Evolutionary conservation across 345 rosid genomes (phyloP).

Genomic region (Lepidium africanum): DNA sequence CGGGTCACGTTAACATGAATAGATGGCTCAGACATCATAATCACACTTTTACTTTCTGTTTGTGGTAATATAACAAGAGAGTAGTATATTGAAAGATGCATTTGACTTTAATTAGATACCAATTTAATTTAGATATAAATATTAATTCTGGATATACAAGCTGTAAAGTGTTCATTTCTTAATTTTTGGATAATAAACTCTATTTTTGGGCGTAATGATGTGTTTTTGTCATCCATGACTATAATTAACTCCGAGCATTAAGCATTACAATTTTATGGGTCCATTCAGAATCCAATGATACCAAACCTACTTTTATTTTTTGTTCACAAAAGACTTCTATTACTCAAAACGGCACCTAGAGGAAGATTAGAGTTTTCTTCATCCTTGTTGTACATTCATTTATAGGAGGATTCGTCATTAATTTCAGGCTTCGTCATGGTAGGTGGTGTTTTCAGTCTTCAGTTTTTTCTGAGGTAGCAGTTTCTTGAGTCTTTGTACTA

Average conservation of each 20-base stretch:
- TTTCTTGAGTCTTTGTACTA: too few relatives aligned
- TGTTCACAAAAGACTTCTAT: too few relatives aligned
- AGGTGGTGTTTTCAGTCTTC: too few relatives aligned
- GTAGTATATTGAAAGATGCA: constrained; percentile 6
- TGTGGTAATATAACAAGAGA: constrained; percentile 14
- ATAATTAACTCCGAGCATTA: constrained; percentile 23
- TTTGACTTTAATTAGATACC: constrained; percentile 16
- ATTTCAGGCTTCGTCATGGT: too few relatives aligned
- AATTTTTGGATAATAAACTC: background rate
- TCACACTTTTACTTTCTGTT: constrained; percentile 29
- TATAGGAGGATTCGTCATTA: too few relatives aligned
- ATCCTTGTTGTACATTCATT: too few relatives aligned
- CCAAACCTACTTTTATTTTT: background rate
- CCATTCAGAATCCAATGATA: constrained; percentile 20
- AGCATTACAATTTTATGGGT: constrained; percentile 11
- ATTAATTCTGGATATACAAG: background rate
- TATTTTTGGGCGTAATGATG: constrained; percentile 4
- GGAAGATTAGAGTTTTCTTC: too few relatives aligned
- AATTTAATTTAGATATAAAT: background rate
- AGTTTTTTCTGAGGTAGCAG: too few relatives aligned
- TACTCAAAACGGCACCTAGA: too few relatives aligned
- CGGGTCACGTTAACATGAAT: constrained; percentile 23
- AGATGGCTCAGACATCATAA: constrained; percentile 28
- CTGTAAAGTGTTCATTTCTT: constrained; percentile 23
- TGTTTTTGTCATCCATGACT: constrained; percentile 1